Evolutionary conservation across 768 basidiomycete genomes (phyloP).

Genomic region (Tricholoma sp.): DNA sequence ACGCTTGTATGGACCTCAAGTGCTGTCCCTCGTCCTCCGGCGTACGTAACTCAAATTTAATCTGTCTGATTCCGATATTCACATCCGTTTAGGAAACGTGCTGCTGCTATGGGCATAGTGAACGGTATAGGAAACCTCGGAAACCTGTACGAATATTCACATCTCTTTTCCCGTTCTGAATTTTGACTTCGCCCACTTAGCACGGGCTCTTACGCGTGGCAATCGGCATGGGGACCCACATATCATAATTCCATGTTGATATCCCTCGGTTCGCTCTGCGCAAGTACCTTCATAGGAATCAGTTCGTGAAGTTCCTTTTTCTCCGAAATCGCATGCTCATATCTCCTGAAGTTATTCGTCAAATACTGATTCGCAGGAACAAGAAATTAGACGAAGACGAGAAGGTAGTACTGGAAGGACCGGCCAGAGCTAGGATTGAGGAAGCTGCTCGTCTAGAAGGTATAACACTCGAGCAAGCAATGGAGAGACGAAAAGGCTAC

Average conservation of each 20-base stretch:
- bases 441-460: conserved; percentile 58
- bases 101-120: conserved; percentile 60
- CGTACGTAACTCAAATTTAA: conserved; percentile 23
- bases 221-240: conserved; percentile 52
- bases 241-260: conserved; percentile 64
- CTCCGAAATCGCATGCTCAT: neutral
- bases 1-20: conserved; percentile 62
- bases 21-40: conserved; percentile 54
- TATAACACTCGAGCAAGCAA: conserved; percentile 54
- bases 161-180: neutral
- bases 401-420: conserved; percentile 34
- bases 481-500: conserved; percentile 52
- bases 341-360: conserved; percentile 29
- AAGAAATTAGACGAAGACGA: conserved; percentile 46
- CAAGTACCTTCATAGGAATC: conserved; percentile 26
- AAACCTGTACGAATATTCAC: conserved; percentile 37
- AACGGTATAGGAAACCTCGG: conserved; percentile 56
- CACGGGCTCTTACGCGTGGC: conserved; percentile 60
- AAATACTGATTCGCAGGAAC: conserved; percentile 50
- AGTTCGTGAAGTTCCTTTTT: conserved; percentile 15
- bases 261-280: conserved; percentile 28
- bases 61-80: neutral
- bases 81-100: conserved; percentile 32
- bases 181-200: conserved; percentile 22
- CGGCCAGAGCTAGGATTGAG: conserved; percentile 44